Percentiles rank a stretch among this genome's conserved stretches.
Evolutionary conservation across 1,139 yeast genomes (phyloP).

Genomic region (Yamadazyma trypodendri): DNA sequence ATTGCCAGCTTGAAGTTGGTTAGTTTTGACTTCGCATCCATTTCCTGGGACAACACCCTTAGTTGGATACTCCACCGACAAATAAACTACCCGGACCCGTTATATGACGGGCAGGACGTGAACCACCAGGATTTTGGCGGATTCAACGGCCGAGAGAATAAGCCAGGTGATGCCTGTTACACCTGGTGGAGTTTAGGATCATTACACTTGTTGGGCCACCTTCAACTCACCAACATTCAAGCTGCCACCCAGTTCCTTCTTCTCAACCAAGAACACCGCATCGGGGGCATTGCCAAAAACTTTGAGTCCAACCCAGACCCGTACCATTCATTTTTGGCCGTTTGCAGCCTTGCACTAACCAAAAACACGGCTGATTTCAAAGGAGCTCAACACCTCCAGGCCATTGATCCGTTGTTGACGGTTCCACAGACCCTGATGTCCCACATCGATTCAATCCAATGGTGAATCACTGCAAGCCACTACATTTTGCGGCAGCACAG

Average conservation of each 20-base stretch:
- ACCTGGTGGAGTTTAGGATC: constrained; percentile 84
- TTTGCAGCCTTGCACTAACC: constrained; percentile 55
- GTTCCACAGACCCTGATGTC: constrained; percentile 22
- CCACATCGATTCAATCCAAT: constrained; percentile 14
- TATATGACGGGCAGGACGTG: constrained; percentile 28
- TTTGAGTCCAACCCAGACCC: constrained; percentile 67
- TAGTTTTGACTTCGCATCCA: constrained; percentile 12
- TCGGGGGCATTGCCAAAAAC: constrained; percentile 85
- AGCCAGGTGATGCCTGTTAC: constrained; percentile 87
- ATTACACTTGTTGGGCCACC: constrained; percentile 39
- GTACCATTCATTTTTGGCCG: constrained; percentile 60
- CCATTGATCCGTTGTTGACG: constrained; percentile 27
- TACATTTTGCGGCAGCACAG: too few species aligned
- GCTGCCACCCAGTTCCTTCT: constrained; percentile 49
- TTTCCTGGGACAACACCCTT: constrained; percentile 30
- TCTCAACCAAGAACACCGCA: constrained; percentile 58
- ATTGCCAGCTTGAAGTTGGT: constrained; percentile 59
- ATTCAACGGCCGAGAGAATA: constrained; percentile 85
- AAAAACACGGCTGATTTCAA: constrained; percentile 17
- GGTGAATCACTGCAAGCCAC: too few species aligned
- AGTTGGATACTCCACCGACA: constrained; percentile 70
- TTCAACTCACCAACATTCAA: constrained; percentile 34
- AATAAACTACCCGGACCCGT: constrained; percentile 33
- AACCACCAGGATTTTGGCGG: constrained; percentile 64
- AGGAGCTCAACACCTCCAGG: constrained; percentile 18